Conservation (phyloP, 1,284 basidiomycete genomes). For the Stereum hirsutum region DNA sequence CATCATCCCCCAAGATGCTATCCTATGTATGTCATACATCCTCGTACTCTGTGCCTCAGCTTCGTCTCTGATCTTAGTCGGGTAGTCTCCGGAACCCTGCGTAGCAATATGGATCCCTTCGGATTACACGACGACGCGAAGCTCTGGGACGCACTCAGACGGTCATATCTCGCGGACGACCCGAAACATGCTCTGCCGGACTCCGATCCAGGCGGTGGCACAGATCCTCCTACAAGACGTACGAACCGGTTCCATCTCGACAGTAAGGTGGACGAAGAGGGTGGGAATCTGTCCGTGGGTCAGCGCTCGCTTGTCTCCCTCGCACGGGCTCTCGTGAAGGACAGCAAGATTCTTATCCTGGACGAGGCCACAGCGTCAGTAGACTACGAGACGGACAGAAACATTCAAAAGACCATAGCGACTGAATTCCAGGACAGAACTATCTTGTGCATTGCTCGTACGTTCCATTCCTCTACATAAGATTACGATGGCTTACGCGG, state of each 20-base stretch:
- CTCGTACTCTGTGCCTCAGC: too few species aligned
- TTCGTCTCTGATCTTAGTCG: constrained; percentile 1
- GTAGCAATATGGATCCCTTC: constrained; percentile 80
- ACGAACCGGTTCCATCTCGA: constrained; percentile 64
- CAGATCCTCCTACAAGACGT: constrained; percentile 13
- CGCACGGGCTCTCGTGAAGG: constrained; percentile 74
- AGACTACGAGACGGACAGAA: constrained; percentile 77
- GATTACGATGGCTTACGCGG: neutral
- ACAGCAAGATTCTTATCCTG: constrained; percentile 68
- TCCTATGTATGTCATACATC: constrained; percentile 44
- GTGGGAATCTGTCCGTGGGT: constrained; percentile 49
- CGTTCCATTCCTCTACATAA: constrained; percentile 15
- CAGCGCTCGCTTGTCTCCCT: constrained; percentile 75
- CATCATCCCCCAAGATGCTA: constrained; percentile 88
- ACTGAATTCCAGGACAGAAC: constrained; percentile 76
- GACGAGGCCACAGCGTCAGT: constrained; percentile 80
- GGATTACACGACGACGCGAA: constrained; percentile 63
- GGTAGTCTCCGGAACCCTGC: constrained; percentile 68
- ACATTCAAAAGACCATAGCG: constrained; percentile 80
- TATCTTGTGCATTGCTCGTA: constrained; percentile 72
- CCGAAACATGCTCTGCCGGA: constrained; percentile 12
- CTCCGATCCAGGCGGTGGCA: constrained; percentile 9
- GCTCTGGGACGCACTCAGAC: constrained; percentile 77
- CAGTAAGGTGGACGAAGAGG: constrained; percentile 78
- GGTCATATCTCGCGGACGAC: constrained; percentile 60